Evolutionary conservation across 805 yeast species (phyloP).

Genomic region (Ogataea chonburiensis): DNA sequence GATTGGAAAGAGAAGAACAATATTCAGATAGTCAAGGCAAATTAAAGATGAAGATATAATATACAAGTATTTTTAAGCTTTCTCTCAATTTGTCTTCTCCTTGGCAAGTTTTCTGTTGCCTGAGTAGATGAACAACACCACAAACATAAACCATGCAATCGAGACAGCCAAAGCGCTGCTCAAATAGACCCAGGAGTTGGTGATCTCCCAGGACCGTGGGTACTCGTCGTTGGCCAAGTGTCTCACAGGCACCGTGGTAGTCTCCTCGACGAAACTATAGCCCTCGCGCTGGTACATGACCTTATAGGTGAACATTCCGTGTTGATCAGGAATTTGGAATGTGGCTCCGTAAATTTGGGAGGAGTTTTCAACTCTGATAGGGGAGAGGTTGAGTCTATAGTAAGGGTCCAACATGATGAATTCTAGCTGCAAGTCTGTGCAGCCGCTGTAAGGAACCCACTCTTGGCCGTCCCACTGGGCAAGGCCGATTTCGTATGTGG

Average conservation of each 20-base stretch:
- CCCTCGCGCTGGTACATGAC: slow-evolving; percentile 81
- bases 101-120: slow-evolving; percentile 22
- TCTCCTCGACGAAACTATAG: slow-evolving; percentile 60
- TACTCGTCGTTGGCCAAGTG: slow-evolving; percentile 96
- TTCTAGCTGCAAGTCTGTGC: slow-evolving; percentile 73
- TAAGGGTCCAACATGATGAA: slow-evolving; percentile 93
- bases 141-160: slow-evolving; percentile 73
- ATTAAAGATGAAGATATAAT: slow-evolving; percentile 9
- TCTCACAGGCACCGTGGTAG: slow-evolving; percentile 76
- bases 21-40: slow-evolving; percentile 43
- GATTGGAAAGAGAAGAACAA: slow-evolving; percentile 51
- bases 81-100: slow-evolving; percentile 26
- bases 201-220: slow-evolving; percentile 87
- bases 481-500: slow-evolving; percentile 52
- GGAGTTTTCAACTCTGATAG: slow-evolving; percentile 37
- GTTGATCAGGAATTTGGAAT: slow-evolving; percentile 88
- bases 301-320: slow-evolving; percentile 90
- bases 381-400: slow-evolving; percentile 67
- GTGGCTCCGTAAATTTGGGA: slow-evolving; percentile 52
- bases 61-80: slow-evolving; percentile 3
- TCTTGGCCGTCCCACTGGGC: slow-evolving; percentile 45
- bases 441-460: slow-evolving; percentile 66
- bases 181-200: slow-evolving; percentile 91
- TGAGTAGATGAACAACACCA: slow-evolving; percentile 55
- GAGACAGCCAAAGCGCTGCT: slow-evolving; percentile 69